A percentile compares a stretch with the other conserved stretches of the same genome.
These are phyloP conservation scores for Sporothrix globosa DNA, from an alignment of 2,329 filamentous ascomycete species.

Conservation along the genomic window DNA sequence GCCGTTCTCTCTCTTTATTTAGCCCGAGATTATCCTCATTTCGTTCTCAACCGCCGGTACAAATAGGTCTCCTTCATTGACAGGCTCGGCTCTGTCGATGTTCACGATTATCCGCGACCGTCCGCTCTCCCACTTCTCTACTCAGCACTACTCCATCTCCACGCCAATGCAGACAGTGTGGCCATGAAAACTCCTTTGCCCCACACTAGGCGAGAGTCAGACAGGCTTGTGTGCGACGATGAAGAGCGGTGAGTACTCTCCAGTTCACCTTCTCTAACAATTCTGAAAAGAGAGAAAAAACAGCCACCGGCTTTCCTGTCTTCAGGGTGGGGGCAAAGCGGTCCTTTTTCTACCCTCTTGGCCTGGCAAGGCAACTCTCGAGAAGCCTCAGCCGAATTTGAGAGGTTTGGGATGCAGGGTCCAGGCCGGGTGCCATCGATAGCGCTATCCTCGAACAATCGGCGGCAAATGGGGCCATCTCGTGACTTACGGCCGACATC, in stretches of 20 bases:
- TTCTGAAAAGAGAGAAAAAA: not conserved
- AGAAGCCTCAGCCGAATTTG: conserved; percentile 14
- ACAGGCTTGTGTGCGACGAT: conserved; percentile 8
- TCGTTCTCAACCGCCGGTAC: not conserved
- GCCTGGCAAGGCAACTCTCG: not conserved
- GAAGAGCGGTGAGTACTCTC: conserved; percentile 18
- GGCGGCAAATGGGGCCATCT: not conserved
- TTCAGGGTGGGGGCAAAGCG: not conserved
- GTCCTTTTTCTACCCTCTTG: not conserved
- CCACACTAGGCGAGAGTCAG: not conserved
- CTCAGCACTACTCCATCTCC: conserved; percentile 21
- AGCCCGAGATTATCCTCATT: not conserved
- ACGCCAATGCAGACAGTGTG: not conserved
- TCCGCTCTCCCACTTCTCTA: not conserved
- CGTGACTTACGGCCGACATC: not conserved
- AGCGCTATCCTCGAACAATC: not conserved
- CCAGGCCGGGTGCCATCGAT: not conserved
- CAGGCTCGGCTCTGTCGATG: not conserved
- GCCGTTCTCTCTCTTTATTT: conserved; percentile 1
- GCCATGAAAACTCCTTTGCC: not conserved
- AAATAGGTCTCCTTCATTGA: not conserved
- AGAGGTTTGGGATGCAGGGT: conserved; percentile 13
- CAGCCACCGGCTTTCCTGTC: not conserved
- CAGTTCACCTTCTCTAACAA: not conserved
- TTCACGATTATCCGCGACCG: conserved; percentile 1